Percentiles rank a stretch among this genome's conserved stretches.
These are phyloP conservation scores for Lumnitzera littorea DNA, from an alignment of 345 rosid species.

Conservation along the genomic window DNA sequence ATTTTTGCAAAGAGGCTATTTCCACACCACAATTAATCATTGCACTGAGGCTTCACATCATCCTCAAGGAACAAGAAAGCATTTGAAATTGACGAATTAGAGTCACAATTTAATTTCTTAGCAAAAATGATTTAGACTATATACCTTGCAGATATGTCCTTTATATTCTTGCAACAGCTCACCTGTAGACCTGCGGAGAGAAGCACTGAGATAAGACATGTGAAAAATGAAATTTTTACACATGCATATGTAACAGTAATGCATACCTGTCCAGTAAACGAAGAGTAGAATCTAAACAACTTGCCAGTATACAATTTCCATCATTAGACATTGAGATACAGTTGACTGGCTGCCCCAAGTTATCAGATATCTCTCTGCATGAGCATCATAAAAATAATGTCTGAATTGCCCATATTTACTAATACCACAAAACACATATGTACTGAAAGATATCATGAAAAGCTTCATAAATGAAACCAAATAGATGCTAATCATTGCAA, in stretches of 20 bases:
- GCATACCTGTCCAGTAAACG: constrained; percentile 78
- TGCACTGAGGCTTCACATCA: too few relatives aligned
- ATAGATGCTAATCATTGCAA: too few relatives aligned
- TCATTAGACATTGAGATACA: constrained; percentile 93
- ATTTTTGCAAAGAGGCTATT: too few relatives aligned
- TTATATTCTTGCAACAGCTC: constrained; percentile 88
- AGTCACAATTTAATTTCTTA: too few relatives aligned
- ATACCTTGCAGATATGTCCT: constrained; percentile 90
- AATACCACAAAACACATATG: too few relatives aligned
- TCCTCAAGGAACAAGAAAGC: too few relatives aligned
- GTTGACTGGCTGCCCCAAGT: constrained; percentile 90
- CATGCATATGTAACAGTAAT: neutral
- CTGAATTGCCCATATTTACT: neutral
- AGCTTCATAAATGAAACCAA: too few relatives aligned
- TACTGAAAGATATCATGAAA: too few relatives aligned
- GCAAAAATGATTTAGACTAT: constrained; percentile 4
- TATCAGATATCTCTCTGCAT: constrained; percentile 73
- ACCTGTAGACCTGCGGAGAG: constrained; percentile 54
- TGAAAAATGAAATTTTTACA: neutral
- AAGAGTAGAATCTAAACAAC: constrained; percentile 85
- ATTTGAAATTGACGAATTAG: too few relatives aligned
- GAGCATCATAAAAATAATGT: constrained; percentile 5
- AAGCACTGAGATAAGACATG: neutral
- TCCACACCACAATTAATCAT: too few relatives aligned
- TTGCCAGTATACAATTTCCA: constrained; percentile 75